These are phyloP conservation scores for Chaetomium fimeti DNA, from an alignment of 495 filamentous ascomycete species.

Conservation along the genomic window DNA sequence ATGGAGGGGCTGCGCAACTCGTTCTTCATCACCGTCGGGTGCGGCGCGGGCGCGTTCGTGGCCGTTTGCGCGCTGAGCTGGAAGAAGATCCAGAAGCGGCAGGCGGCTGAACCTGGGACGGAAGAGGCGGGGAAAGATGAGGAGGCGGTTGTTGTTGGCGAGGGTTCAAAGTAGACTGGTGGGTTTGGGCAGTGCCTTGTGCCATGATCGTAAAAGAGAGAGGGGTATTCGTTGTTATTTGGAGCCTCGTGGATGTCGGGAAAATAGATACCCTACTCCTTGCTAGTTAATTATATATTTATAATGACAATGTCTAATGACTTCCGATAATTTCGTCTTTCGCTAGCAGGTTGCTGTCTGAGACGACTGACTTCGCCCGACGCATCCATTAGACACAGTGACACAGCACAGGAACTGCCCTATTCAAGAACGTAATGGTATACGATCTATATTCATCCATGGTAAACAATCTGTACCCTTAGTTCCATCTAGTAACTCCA, in stretches of 20 bases:
- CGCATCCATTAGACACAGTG: not conserved
- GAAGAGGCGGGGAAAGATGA: not conserved
- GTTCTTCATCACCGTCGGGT: constrained; percentile 47
- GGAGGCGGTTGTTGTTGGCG: not conserved
- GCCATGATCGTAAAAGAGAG: not conserved
- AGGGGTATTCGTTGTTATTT: not conserved
- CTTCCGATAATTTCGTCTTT: too few relatives aligned
- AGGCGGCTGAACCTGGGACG: not conserved
- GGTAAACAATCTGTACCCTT: not conserved
- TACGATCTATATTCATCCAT: not conserved
- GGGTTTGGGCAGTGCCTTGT: not conserved
- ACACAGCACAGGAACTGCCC: not conserved
- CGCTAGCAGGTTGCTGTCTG: too few relatives aligned
- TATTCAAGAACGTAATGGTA: not conserved
- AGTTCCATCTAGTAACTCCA: constrained; percentile 12
- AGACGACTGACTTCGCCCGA: too few relatives aligned
- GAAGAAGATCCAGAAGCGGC: constrained; percentile 47
- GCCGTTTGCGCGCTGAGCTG: constrained; percentile 42
- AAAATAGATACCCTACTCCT: not conserved
- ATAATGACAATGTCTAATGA: not conserved
- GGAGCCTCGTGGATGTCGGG: not conserved
- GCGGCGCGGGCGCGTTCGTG: constrained; percentile 42
- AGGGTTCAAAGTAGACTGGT: not conserved
- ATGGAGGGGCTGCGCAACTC: constrained; percentile 45
- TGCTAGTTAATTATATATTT: not conserved